A percentile compares a stretch with the other conserved stretches of the same genome.
These are phyloP conservation scores for Aspergillus flavus DNA, from an alignment of 2,329 filamentous ascomycete genomes.

Conservation along the genomic window DNA sequence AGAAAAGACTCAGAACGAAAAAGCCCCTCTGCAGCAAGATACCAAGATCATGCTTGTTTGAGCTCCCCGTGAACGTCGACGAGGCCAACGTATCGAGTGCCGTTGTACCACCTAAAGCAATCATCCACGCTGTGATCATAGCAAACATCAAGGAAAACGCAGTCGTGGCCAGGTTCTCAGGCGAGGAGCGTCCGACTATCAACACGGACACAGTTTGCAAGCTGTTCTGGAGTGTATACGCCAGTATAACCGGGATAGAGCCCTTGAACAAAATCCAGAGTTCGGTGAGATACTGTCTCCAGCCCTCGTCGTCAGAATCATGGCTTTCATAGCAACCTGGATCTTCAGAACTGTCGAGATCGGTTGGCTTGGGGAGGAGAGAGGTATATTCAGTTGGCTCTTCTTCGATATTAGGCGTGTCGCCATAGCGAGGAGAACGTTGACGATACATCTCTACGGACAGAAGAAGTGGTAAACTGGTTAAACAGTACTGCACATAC, in stretches of 20 bases:
- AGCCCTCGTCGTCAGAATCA: conserved; percentile 39
- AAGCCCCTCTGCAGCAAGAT: conserved; percentile 77
- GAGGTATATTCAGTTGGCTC: conserved; percentile 30
- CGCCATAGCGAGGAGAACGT: conserved; percentile 1
- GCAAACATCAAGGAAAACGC: conserved; percentile 95
- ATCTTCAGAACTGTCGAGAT: conserved; percentile 9
- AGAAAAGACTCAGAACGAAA: conserved; percentile 71
- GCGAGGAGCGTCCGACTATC: conserved; percentile 76
- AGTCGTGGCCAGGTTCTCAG: conserved; percentile 77
- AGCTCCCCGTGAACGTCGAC: conserved; percentile 77
- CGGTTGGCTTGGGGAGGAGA: conserved; percentile 29
- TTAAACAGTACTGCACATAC: background rate
- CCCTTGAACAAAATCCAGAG: conserved; percentile 69
- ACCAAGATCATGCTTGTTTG: conserved; percentile 76
- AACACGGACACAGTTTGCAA: conserved; percentile 81
- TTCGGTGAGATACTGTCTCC: conserved; percentile 52
- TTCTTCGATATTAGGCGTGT: background rate
- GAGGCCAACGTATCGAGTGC: conserved; percentile 84
- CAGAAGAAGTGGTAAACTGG: background rate
- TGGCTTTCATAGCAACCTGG: conserved; percentile 36
- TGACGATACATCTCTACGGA: conserved; percentile 14
- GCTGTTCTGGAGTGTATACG: conserved; percentile 83
- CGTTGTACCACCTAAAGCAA: conserved; percentile 81
- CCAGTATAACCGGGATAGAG: conserved; percentile 77
- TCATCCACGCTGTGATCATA: conserved; percentile 84